Evolutionary conservation across 257 asterid species (phyloP).

Genomic region (Agastache rugosa): DNA sequence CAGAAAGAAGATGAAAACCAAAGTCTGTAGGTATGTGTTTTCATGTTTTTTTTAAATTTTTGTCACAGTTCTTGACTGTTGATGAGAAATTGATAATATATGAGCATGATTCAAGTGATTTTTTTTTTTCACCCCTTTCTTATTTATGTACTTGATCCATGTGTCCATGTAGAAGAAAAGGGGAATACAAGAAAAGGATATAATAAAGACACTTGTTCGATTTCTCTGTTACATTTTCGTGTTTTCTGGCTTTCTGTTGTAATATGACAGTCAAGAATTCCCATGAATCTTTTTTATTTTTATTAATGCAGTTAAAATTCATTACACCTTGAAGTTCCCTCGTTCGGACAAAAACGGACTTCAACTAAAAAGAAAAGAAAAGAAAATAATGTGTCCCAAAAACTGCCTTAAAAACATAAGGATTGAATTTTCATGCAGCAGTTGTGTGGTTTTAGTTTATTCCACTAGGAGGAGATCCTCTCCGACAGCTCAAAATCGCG

Average conservation of each 20-base stretch:
- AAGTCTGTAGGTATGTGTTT: background rate
- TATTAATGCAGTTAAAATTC: background rate
- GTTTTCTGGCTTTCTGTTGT: background rate
- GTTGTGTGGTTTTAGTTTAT: background rate
- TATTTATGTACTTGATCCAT: conserved; percentile 40
- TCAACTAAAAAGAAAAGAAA: background rate
- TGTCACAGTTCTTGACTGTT: conserved; percentile 13
- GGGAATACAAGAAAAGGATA: background rate
- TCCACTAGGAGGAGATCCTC: conserved; percentile 34
- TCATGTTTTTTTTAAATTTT: background rate
- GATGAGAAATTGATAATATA: conserved; percentile 19
- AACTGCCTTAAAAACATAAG: background rate
- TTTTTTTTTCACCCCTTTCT: background rate
- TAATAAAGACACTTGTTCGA: background rate
- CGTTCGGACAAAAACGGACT: background rate
- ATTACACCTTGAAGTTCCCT: background rate
- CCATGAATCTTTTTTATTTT: background rate
- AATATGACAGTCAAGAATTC: background rate
- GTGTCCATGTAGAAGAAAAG: background rate
- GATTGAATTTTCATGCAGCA: background rate
- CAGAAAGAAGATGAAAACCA: conserved; percentile 47
- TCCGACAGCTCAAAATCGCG: conserved; percentile 19
- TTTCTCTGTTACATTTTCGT: background rate
- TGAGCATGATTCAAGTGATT: conserved; percentile 20
- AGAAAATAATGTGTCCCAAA: background rate